These are phyloP conservation scores for Rosa chinensis DNA, from an alignment of 306 rosid genomes.

Conservation along the genomic window DNA sequence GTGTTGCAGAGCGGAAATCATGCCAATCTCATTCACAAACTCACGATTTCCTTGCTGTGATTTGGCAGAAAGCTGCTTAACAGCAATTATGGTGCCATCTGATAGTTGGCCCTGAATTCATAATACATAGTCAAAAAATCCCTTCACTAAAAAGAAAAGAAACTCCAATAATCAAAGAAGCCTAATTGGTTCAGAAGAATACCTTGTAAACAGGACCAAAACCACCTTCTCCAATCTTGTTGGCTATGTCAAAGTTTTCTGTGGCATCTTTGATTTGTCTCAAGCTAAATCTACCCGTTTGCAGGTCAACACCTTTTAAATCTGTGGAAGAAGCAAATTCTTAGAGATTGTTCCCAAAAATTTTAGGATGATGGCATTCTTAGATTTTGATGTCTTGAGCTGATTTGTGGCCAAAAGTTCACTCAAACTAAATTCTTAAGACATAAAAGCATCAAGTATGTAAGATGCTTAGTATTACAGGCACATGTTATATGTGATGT, in stretches of 20 bases:
- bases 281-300: conserved; percentile 50
- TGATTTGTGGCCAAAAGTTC: neutral
- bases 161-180: neutral
- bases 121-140: neutral
- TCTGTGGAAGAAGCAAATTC: conserved; percentile 21
- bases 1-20: conserved; percentile 44
- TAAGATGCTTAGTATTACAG: neutral
- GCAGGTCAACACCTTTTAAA: conserved; percentile 48
- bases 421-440: neutral
- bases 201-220: conserved; percentile 70
- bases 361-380: neutral
- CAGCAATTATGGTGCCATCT: conserved; percentile 28
- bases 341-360: neutral
- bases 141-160: neutral
- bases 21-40: conserved; percentile 41
- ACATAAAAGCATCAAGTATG: neutral
- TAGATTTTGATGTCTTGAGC: neutral
- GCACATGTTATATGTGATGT: neutral
- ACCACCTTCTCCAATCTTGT: conserved; percentile 69
- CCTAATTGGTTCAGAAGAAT: neutral
- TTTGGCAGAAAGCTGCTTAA: conserved; percentile 40
- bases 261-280: conserved; percentile 64
- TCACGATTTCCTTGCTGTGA: conserved; percentile 43
- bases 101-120: conserved; percentile 31
- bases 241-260: conserved; percentile 45